These are phyloP conservation scores for Daphne laureola DNA, from an alignment of 441 rosid genomes.

Conservation along the genomic window DNA sequence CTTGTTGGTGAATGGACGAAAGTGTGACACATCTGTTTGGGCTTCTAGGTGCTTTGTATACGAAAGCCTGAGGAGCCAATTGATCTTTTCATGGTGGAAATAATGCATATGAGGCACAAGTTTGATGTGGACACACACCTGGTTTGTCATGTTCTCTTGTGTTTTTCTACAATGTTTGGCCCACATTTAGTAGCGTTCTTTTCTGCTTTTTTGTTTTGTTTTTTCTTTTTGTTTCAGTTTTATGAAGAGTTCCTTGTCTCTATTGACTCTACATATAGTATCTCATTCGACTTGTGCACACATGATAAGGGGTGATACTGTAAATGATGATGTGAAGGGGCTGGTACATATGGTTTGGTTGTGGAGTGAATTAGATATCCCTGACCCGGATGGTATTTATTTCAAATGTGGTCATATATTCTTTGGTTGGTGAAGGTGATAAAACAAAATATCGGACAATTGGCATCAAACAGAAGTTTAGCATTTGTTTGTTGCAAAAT, in stretches of 20 bases:
- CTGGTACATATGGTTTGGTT: not conserved
- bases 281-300: too few relatives aligned
- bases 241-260: too few relatives aligned
- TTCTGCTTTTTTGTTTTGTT: too few relatives aligned
- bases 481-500: too few relatives aligned
- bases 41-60: slow-evolving; percentile 71
- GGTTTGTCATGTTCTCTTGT: slow-evolving; percentile 29
- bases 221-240: too few relatives aligned
- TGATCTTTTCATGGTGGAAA: slow-evolving; percentile 96
- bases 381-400: too few relatives aligned
- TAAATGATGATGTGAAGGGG: not conserved
- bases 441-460: too few relatives aligned
- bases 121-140: slow-evolving; percentile 89
- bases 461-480: too few relatives aligned
- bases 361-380: not conserved
- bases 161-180: not conserved
- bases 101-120: slow-evolving; percentile 96
- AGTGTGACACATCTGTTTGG: slow-evolving; percentile 6
- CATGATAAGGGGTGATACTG: not conserved
- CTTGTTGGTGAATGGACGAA: not conserved
- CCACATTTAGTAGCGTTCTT: too few relatives aligned
- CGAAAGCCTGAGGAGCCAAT: slow-evolving; percentile 77
- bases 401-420: too few relatives aligned
- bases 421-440: too few relatives aligned
- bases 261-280: too few relatives aligned